phyloP scores from a whole-genome alignment of 2,329 filamentous ascomycete genomes.

The Alternaria incomplexa region DNA sequence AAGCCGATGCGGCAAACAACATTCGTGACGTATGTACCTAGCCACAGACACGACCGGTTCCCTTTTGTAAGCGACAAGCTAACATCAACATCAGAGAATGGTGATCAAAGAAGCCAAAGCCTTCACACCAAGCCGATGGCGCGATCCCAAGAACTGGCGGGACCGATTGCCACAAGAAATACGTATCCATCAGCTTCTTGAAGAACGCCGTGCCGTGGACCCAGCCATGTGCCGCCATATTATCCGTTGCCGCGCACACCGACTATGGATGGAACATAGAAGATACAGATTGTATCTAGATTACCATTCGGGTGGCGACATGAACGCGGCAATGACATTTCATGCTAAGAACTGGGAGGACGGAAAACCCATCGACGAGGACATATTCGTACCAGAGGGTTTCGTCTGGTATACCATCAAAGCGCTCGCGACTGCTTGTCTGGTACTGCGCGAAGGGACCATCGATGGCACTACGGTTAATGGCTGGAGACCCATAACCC shows the following conservation, averaged over 20 bases:
- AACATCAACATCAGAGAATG: conserved; percentile 6
- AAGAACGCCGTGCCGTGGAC: not conserved
- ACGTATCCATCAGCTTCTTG: conserved; percentile 12
- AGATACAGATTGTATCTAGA: conserved; percentile 13
- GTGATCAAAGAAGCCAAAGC: conserved; percentile 9
- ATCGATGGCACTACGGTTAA: not conserved
- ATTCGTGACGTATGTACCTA: not conserved
- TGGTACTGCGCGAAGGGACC: not conserved
- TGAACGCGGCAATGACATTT: not conserved
- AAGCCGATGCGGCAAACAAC: not conserved
- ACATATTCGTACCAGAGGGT: not conserved
- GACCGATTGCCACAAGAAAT: conserved; percentile 12
- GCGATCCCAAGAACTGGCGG: conserved; percentile 2
- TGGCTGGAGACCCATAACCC: not conserved
- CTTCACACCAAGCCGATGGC: not conserved
- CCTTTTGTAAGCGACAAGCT: not conserved
- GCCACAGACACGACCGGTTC: not conserved
- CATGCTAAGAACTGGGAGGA: not conserved
- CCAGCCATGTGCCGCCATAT: not conserved
- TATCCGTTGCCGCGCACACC: conserved; percentile 6
- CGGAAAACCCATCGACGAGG: not conserved
- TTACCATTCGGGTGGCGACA: not conserved
- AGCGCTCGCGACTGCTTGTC: not conserved
- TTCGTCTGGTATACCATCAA: not conserved
- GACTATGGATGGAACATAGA: conserved; percentile 12